Conservation (phyloP, 2,329 filamentous ascomycete genomes). For the Alternaria metachromatica region DNA sequence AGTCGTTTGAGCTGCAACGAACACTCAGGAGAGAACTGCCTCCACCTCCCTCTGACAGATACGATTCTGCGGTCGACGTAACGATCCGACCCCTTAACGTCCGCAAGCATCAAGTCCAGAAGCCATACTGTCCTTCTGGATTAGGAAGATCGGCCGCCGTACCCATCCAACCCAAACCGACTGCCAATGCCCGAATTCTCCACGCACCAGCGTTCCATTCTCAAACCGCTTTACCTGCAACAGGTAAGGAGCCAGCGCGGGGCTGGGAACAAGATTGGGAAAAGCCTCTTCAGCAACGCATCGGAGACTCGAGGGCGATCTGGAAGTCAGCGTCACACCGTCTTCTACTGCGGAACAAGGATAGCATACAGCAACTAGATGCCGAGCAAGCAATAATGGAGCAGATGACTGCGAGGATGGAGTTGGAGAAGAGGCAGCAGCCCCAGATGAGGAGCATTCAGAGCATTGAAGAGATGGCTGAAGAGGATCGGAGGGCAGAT, state of each 20-base stretch:
- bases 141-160: neutral
- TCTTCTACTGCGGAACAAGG: conserved; percentile 8
- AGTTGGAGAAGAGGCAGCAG: neutral
- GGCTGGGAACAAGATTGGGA: conserved; percentile 16
- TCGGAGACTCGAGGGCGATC: conserved; percentile 2
- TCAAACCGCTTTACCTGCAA: neutral
- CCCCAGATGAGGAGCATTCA: conserved; percentile 10
- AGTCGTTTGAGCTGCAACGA: conserved; percentile 10
- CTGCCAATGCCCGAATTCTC: neutral
- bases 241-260: neutral
- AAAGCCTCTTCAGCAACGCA: conserved; percentile 7
- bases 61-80: conserved; percentile 11
- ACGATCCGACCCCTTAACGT: neutral
- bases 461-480: conserved; percentile 15
- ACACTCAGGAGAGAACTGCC: neutral
- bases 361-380: conserved; percentile 3
- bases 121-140: neutral
- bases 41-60: neutral
- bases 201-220: neutral
- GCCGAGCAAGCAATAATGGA: conserved; percentile 1
- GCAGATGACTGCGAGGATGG: neutral
- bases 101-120: neutral
- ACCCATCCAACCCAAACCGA: neutral
- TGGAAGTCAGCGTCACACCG: conserved; percentile 10
- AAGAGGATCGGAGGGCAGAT: conserved; percentile 9